These are phyloP conservation scores for Vitis amurensis DNA, from an alignment of 164 flowering plant genomes.

Conservation along the genomic window DNA sequence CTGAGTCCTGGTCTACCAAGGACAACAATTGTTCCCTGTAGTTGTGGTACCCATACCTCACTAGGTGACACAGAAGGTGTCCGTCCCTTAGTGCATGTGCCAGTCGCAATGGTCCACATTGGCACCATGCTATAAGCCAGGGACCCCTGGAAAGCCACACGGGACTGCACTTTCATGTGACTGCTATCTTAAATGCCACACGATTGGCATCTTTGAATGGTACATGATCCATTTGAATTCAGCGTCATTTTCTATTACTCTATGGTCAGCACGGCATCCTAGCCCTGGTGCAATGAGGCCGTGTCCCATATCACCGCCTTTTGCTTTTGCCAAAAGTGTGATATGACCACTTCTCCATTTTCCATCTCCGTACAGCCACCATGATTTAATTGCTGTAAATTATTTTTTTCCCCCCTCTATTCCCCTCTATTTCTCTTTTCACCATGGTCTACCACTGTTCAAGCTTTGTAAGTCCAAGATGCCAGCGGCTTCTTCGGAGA, in stretches of 20 bases:
- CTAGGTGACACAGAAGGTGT: conserved; percentile 13
- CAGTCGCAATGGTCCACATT: conserved; percentile 12
- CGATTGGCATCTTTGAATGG: conserved; percentile 42
- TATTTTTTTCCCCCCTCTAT: too few species aligned
- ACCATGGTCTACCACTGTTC: too few species aligned
- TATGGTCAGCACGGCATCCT: conserved; percentile 10
- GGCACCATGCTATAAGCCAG: not conserved
- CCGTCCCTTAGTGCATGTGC: conserved; percentile 11
- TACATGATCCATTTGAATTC: not conserved
- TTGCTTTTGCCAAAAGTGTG: too few species aligned
- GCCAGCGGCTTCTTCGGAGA: not conserved
- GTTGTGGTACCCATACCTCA: conserved; percentile 15
- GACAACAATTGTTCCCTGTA: conserved; percentile 19
- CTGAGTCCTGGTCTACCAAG: conserved; percentile 2
- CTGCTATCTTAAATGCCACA: conserved; percentile 18
- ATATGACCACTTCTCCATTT: too few species aligned
- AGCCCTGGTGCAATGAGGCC: not conserved
- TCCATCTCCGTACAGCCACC: too few species aligned
- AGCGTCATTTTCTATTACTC: not conserved
- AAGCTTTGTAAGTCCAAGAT: not conserved
- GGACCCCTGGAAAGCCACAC: conserved; percentile 19
- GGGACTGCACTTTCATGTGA: conserved; percentile 15
- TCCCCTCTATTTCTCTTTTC: too few species aligned
- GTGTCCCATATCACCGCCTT: too few species aligned
- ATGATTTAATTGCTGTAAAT: too few species aligned